Evolutionary conservation across 2,329 filamentous ascomycete species (phyloP).

Genomic region (Hypoxylon sp.): DNA sequence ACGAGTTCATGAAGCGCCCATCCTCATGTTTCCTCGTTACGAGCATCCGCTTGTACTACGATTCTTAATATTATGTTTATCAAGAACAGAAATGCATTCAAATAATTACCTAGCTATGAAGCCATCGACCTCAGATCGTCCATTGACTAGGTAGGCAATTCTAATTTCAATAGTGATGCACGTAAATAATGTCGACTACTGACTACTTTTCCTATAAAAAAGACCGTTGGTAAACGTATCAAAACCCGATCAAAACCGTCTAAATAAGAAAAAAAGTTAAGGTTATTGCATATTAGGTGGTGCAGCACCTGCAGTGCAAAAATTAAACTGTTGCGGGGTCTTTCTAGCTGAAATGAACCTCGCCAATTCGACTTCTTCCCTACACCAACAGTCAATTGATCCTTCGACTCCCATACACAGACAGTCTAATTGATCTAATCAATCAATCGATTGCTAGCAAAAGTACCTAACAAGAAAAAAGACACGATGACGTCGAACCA

Average conservation of each 20-base stretch:
- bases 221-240: constrained; percentile 20
- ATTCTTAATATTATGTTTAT: background rate
- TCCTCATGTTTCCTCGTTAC: background rate
- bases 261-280: constrained; percentile 37
- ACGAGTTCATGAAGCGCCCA: background rate
- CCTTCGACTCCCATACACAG: constrained; percentile 24
- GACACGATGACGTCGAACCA: constrained; percentile 47
- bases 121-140: too few species aligned
- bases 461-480: background rate
- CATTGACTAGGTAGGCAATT: too few species aligned
- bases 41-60: too few species aligned
- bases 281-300: constrained; percentile 32
- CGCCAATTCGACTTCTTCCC: constrained; percentile 21
- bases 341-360: background rate
- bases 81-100: background rate
- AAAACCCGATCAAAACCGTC: constrained; percentile 30
- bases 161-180: background rate
- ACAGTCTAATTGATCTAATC: constrained; percentile 26
- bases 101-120: too few species aligned
- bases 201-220: background rate
- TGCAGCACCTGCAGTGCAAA: background rate
- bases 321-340: background rate
- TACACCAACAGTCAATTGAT: constrained; percentile 37
- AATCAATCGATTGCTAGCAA: constrained; percentile 6
- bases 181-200: background rate